A percentile compares a stretch with the other conserved stretches of the same genome.
Evolutionary conservation across 176 grass and related monocot species (phyloP).

Genomic region (Avena sativa): DNA sequence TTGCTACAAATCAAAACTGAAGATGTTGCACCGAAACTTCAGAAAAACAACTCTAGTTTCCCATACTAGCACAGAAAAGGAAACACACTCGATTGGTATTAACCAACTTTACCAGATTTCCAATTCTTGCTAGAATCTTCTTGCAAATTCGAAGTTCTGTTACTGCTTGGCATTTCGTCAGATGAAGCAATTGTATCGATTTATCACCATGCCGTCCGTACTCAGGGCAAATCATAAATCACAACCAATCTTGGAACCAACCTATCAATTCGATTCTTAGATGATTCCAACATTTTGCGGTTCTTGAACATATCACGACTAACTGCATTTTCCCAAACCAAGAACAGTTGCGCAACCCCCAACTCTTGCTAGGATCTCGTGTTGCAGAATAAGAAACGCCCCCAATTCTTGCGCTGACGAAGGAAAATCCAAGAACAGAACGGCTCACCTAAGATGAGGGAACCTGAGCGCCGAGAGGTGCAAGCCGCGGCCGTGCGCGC

Average conservation of each 20-base stretch:
- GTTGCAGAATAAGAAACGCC: background rate
- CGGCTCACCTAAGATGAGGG: slow-evolving; percentile 29
- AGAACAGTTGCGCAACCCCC: no score
- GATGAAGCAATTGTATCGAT: background rate
- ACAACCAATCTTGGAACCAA: background rate
- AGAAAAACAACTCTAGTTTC: background rate
- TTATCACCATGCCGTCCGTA: background rate
- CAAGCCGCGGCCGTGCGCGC: background rate
- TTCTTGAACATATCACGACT: background rate
- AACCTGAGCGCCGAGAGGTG: slow-evolving; percentile 32
- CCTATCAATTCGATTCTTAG: background rate
- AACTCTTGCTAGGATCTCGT: background rate
- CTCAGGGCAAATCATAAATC: background rate
- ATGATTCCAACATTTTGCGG: background rate
- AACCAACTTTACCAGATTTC: background rate
- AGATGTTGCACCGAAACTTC: background rate
- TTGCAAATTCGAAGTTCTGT: background rate
- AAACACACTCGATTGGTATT: background rate
- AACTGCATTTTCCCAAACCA: background rate
- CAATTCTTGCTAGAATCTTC: background rate
- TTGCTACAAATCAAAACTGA: background rate
- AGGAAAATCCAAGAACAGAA: background rate
- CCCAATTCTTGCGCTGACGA: background rate
- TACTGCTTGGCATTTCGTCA: background rate
- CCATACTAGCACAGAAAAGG: background rate